These are phyloP conservation scores for Yarrowia galli DNA, from an alignment of 1,139 yeast species.

Conservation along the genomic window DNA sequence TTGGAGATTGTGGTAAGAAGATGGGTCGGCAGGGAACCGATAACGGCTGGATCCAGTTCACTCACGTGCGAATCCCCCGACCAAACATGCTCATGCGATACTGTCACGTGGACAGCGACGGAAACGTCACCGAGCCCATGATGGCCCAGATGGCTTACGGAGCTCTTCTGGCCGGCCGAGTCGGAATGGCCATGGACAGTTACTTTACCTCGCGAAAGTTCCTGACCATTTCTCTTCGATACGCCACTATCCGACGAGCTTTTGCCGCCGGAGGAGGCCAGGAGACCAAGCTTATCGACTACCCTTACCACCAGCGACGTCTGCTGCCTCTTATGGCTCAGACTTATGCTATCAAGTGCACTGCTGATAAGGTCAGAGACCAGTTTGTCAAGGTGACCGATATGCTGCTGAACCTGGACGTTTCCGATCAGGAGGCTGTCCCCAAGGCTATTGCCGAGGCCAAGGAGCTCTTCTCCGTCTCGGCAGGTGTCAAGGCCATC, in stretches of 20 bases:
- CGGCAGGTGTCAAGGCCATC: conserved; percentile 85
- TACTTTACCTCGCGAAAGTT: conserved; percentile 78
- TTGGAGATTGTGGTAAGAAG: conserved; percentile 91
- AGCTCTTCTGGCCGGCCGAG: conserved; percentile 86
- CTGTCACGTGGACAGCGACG: conserved; percentile 71
- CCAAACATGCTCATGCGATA: conserved; percentile 80
- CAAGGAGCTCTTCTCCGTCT: conserved; percentile 78
- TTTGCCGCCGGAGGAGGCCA: conserved; percentile 58
- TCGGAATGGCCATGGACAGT: conserved; percentile 83
- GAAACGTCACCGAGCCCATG: conserved; percentile 68
- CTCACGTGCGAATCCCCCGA: conserved; percentile 79
- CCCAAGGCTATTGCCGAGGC: conserved; percentile 57
- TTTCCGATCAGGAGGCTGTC: conserved; percentile 18
- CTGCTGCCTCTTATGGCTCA: conserved; percentile 78
- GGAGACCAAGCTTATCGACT: conserved; percentile 63
- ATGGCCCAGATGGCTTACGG: conserved; percentile 85
- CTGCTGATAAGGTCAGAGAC: conserved; percentile 66
- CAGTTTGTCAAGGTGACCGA: conserved; percentile 59
- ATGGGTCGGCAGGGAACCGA: conserved; percentile 83
- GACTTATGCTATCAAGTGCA: conserved; percentile 74
- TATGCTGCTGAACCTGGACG: conserved; percentile 23
- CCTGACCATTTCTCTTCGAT: conserved; percentile 81
- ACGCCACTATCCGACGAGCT: conserved; percentile 87
- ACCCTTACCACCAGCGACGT: conserved; percentile 84
- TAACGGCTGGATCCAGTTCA: conserved; percentile 93